Percentiles rank a stretch among this genome's conserved stretches.
phyloP scores from a whole-genome alignment of 495 filamentous ascomycete genomes.

The Clavariopsis aquatica region DNA sequence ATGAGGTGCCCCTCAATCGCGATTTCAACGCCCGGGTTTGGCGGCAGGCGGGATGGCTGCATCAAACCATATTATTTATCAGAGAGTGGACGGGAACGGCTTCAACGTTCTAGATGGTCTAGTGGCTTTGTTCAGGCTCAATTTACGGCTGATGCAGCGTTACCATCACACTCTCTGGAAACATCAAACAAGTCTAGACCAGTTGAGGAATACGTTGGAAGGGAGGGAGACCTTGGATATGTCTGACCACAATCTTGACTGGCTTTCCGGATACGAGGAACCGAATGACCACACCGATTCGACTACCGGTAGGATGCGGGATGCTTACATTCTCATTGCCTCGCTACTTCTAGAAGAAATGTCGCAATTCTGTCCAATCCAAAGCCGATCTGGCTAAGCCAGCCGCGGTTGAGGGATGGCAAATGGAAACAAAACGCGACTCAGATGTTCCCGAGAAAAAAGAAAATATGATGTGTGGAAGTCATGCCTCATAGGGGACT shows the following conservation, averaged over 20 bases:
- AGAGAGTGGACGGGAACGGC: neutral
- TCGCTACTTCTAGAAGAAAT: neutral
- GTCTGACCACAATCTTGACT: neutral
- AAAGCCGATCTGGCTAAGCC: neutral
- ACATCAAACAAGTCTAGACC: neutral
- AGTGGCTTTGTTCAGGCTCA: neutral
- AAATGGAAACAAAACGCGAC: constrained; percentile 4
- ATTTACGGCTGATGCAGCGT: neutral
- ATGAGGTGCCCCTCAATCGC: neutral
- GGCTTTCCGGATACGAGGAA: neutral
- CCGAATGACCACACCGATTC: neutral
- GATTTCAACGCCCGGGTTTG: constrained; percentile 4
- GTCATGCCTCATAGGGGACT: neutral
- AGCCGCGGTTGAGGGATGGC: neutral
- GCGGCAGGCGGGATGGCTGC: neutral
- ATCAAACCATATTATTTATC: constrained; percentile 1
- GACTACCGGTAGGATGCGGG: neutral
- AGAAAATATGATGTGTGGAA: constrained; percentile 1
- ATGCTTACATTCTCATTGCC: neutral
- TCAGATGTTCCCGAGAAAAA: neutral
- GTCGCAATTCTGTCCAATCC: neutral
- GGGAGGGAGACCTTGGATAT: neutral
- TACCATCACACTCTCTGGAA: neutral
- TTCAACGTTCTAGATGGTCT: constrained; percentile 4
- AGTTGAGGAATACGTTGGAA: neutral